Conservation (phyloP, 306 rosid genomes). For the Lablab purpureus region DNA sequence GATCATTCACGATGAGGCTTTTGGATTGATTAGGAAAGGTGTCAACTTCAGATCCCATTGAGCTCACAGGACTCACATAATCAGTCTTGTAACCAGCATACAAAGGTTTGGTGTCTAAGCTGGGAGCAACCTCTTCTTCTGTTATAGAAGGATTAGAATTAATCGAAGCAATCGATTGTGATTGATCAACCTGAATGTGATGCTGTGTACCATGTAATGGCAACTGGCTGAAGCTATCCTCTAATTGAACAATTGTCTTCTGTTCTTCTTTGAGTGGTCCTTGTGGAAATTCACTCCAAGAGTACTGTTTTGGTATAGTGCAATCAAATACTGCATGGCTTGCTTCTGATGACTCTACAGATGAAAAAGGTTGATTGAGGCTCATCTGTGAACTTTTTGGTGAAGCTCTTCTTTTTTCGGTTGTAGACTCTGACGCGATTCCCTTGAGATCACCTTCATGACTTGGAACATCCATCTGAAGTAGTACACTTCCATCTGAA, state of each 20-base stretch:
- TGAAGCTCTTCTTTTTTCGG: constrained; percentile 51
- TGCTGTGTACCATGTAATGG: constrained; percentile 48
- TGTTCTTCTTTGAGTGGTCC: constrained; percentile 52
- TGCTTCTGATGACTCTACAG: constrained; percentile 60
- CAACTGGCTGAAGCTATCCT: constrained; percentile 62
- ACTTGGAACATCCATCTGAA: constrained; percentile 51
- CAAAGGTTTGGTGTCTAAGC: constrained; percentile 51
- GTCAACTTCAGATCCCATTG: constrained; percentile 45
- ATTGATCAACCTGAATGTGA: constrained; percentile 54
- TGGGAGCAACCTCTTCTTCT: constrained; percentile 50
- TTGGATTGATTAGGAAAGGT: constrained; percentile 53
- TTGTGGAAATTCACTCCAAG: constrained; percentile 56
- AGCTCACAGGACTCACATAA: constrained; percentile 46
- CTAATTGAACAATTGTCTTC: constrained; percentile 52
- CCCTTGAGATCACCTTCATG: constrained; percentile 56
- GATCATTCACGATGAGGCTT: constrained; percentile 53
- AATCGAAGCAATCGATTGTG: constrained; percentile 53
- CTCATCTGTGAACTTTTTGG: constrained; percentile 46
- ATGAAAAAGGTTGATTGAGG: constrained; percentile 51
- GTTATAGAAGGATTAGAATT: constrained; percentile 50
- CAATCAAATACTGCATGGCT: constrained; percentile 54
- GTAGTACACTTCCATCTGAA: constrained; percentile 51
- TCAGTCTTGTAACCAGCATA: constrained; percentile 50
- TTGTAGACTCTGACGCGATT: constrained; percentile 52
- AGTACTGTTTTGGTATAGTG: constrained; percentile 48